phyloP scores from a whole-genome alignment of 345 rosid species.

The Citrus trifoliata region DNA sequence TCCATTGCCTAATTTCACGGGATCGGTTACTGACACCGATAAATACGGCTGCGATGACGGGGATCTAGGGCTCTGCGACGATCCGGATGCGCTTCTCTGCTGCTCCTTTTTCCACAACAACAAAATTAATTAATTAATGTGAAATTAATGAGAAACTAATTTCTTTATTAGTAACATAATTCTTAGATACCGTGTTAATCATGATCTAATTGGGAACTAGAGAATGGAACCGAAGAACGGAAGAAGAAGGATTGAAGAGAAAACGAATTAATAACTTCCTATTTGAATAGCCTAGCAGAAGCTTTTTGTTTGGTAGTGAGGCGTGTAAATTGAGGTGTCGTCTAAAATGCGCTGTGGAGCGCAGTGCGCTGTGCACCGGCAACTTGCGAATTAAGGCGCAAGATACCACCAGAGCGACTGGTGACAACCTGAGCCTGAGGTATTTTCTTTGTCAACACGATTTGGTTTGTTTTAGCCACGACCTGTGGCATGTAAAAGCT shows the following conservation, averaged over 20 bases:
- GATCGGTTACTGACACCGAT: slow-evolving; percentile 84
- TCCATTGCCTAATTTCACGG: slow-evolving; percentile 97
- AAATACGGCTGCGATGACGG: slow-evolving; percentile 66
- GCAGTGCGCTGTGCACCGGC: neutral
- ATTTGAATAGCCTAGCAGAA: neutral
- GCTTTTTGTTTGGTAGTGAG: neutral
- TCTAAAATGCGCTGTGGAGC: slow-evolving; percentile 5
- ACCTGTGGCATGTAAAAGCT: neutral
- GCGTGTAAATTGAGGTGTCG: neutral
- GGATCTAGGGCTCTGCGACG: slow-evolving; percentile 87
- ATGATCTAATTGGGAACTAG: slow-evolving; percentile 4
- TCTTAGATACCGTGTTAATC: slow-evolving; percentile 23
- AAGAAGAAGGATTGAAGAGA: neutral
- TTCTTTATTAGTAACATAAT: neutral
- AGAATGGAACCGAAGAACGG: neutral
- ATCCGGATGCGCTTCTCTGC: slow-evolving; percentile 57
- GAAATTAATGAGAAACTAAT: neutral
- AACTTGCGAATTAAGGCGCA: neutral
- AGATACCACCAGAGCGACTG: neutral
- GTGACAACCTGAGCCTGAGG: neutral
- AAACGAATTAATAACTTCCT: neutral
- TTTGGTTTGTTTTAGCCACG: neutral
- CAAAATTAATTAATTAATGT: neutral
- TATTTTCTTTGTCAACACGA: neutral
- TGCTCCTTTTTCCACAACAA: slow-evolving; percentile 46